A percentile compares a stretch with the other conserved stretches of the same genome.
phyloP scores from a whole-genome alignment of 2,329 filamentous ascomycete species.

The Pseudopithomyces chartarum region DNA sequence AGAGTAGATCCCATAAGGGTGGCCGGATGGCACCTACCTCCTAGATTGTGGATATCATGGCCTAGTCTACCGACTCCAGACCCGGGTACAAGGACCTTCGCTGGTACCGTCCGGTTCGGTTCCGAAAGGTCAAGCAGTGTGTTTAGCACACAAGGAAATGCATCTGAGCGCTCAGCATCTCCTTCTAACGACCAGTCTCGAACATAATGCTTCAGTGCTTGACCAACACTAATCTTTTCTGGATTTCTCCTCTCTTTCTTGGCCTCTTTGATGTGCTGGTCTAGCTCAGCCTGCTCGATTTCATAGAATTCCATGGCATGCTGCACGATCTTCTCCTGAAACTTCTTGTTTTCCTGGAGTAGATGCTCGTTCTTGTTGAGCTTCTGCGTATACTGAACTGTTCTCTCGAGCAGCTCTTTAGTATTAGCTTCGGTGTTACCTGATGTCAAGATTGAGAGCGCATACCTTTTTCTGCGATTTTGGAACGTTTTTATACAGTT shows the following conservation, averaged over 20 bases:
- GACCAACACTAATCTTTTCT: conserved; percentile 57
- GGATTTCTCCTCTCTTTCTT: conserved; percentile 40
- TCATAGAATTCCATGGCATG: conserved; percentile 55
- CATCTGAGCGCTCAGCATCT: conserved; percentile 50
- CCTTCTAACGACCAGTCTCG: conserved; percentile 62
- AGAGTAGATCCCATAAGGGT: no score
- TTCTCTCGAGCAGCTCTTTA: conserved; percentile 23
- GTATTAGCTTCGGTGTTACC: not conserved
- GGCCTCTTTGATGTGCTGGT: conserved; percentile 48
- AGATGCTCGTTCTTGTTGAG: conserved; percentile 52
- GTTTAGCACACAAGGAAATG: conserved; percentile 42
- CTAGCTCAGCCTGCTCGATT: conserved; percentile 52
- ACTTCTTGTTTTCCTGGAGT: conserved; percentile 51
- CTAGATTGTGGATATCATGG: conserved; percentile 54
- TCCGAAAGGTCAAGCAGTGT: conserved; percentile 20
- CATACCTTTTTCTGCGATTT: conserved; percentile 30
- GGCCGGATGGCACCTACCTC: conserved; percentile 30
- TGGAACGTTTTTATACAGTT: conserved; percentile 25
- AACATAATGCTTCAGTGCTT: conserved; percentile 63
- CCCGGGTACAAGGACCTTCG: conserved; percentile 58
- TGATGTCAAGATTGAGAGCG: not conserved
- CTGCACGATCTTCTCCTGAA: conserved; percentile 55
- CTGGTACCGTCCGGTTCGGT: not conserved
- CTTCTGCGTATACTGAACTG: conserved; percentile 43
- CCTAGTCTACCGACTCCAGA: conserved; percentile 59